Evolutionary conservation across 306 rosid species (phyloP).

Genomic region (Lathyrus sativus): DNA sequence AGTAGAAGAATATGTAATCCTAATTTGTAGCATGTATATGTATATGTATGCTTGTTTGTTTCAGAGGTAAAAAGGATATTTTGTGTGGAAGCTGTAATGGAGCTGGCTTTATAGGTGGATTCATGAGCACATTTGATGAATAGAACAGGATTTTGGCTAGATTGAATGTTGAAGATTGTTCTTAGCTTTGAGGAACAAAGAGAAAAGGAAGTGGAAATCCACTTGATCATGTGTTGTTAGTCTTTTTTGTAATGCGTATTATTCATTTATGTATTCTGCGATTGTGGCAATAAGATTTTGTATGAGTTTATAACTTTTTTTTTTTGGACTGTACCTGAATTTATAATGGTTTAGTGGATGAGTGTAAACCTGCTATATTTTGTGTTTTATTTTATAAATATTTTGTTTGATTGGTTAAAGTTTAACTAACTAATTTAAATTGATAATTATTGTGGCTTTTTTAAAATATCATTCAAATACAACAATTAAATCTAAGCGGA

Average conservation of each 20-base stretch:
- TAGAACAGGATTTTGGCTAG: constrained; percentile 43
- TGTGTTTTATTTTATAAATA: background rate
- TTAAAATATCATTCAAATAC: too few species aligned
- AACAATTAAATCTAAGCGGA: too few species aligned
- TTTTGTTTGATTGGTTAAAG: background rate
- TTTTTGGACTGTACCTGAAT: background rate
- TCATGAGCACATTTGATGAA: constrained; percentile 79
- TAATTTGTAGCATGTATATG: background rate
- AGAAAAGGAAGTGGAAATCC: constrained; percentile 33
- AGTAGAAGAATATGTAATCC: background rate
- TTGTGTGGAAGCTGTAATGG: constrained; percentile 93
- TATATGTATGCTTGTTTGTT: constrained; percentile 37
- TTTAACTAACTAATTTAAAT: background rate
- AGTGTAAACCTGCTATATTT: background rate
- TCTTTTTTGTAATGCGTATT: constrained; percentile 22
- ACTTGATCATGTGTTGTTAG: constrained; percentile 27
- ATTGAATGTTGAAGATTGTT: constrained; percentile 29
- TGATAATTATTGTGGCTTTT: too few species aligned
- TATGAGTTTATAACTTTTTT: constrained; percentile 1
- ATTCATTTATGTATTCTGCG: constrained; percentile 13
- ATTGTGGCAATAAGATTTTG: constrained; percentile 37
- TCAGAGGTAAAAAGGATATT: constrained; percentile 86
- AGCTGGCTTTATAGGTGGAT: constrained; percentile 93
- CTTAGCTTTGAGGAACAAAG: constrained; percentile 3
- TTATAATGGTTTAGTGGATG: constrained; percentile 1